Percentiles rank a stretch among this genome's conserved stretches.
These are phyloP conservation scores for Ascochyta viciae-villosae DNA, from an alignment of 2,329 filamentous ascomycete genomes.

Conservation along the genomic window DNA sequence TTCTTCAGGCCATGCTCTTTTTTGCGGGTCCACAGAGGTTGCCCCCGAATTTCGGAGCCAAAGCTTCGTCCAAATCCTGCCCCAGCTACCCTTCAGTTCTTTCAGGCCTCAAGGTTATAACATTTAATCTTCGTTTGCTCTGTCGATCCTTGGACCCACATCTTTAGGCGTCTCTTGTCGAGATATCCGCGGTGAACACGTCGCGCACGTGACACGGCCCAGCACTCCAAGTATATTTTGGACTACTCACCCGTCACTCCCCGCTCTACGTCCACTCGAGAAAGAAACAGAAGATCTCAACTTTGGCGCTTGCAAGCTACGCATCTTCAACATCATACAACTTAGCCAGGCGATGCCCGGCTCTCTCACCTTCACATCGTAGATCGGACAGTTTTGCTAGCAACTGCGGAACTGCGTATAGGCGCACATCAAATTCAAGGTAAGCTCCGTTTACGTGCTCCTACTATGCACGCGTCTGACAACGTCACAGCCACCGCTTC, in stretches of 20 bases:
- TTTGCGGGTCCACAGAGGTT: not conserved
- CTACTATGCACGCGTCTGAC: not conserved
- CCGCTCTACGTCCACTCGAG: not conserved
- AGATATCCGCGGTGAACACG: not conserved
- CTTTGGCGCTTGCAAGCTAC: not conserved
- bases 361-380: conserved; percentile 10
- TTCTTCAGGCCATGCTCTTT: too few relatives aligned
- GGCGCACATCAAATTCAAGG: not conserved
- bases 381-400: not conserved
- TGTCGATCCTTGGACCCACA: not conserved
- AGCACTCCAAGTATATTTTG: conserved; percentile 3
- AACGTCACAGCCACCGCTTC: not conserved
- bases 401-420: not conserved
- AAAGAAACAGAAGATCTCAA: not conserved
- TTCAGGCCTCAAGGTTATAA: not conserved
- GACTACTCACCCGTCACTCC: not conserved
- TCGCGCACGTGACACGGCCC: conserved; percentile 3
- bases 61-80: not conserved
- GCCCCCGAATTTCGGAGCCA: not conserved
- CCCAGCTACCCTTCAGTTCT: not conserved
- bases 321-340: not conserved
- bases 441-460: not conserved
- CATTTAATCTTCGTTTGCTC: not conserved
- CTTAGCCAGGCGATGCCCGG: not conserved
- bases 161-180: not conserved